These are phyloP conservation scores for Geranium brycei DNA, from an alignment of 345 rosid genomes.

Conservation along the genomic window DNA sequence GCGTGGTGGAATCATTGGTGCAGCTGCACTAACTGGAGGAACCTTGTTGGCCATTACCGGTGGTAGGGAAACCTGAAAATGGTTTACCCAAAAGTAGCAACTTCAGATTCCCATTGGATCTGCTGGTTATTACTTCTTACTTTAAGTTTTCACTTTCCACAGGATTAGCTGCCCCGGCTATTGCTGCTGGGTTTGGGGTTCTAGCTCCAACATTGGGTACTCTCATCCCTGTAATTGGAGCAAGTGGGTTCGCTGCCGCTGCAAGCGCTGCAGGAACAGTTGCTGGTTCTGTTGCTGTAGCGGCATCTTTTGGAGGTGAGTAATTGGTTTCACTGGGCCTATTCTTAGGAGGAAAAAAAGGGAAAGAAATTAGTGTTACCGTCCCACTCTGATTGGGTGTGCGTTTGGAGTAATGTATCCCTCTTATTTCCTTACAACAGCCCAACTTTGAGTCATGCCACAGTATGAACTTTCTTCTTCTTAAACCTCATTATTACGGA, in stretches of 20 bases:
- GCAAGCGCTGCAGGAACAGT: conserved; percentile 95
- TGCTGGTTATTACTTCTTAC: conserved; percentile 6
- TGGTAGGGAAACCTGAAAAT: conserved; percentile 29
- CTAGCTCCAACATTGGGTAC: conserved; percentile 91
- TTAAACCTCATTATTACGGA: too few species aligned
- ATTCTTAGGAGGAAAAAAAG: conserved; percentile 1
- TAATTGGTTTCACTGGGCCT: conserved; percentile 4
- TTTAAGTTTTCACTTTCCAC: conserved; percentile 15
- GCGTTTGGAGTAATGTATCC: too few species aligned
- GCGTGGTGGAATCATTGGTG: conserved; percentile 94
- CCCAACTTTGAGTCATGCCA: too few species aligned
- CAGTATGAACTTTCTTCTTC: too few species aligned
- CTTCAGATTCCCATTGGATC: conserved; percentile 4
- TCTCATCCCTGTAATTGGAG: conserved; percentile 86
- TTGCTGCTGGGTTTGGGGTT: conserved; percentile 93
- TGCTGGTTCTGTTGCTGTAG: conserved; percentile 98
- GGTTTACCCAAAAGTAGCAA: conserved; percentile 1
- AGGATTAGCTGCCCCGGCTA: conserved; percentile 98
- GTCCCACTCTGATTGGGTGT: too few species aligned
- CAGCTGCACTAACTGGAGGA: conserved; percentile 95
- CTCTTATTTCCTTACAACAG: too few species aligned
- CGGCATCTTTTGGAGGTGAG: conserved; percentile 98
- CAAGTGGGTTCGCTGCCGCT: conserved; percentile 93
- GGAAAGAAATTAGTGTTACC: too few species aligned
- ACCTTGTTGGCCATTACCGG: conserved; percentile 91